Base-by-base conservation (phyloP, 2,329 filamentous ascomycete genomes). In the Aaosphaeria arxii region DNA sequence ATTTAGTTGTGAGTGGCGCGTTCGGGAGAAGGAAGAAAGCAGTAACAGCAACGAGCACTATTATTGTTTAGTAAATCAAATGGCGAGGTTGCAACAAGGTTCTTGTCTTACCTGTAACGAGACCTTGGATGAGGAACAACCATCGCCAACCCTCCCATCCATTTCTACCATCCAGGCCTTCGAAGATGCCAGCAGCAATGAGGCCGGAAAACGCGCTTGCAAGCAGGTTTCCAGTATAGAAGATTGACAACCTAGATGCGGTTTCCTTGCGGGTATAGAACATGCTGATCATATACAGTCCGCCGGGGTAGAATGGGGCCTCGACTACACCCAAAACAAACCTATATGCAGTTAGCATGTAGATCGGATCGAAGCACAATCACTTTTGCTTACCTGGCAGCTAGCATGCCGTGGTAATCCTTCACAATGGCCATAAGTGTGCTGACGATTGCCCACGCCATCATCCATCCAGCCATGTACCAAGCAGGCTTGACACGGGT, bases 41-140 rank as follows among this genome's bases (percentile, higher is more conserved):
- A 2, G 48, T 31, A 11, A 50, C 29, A 30, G 54, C 52, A 17
- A 51, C 49, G 32, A n/a, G 7, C 7, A 36, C 33, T 36, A 4
- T 36, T n/a, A 9, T 9, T 4, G 2, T 36, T 36, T 36, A 36
- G 33, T 36, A 4, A n/a, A n/a, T 3, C 33, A 3, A n/a, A 36
- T n/a, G n/a, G 33, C 2, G 4, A 36, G 17, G 17, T 24, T 24
- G 17, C 17, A 24, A 2, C 17, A 11, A 44, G 30, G 3, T 3
- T 2, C 3, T 3, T 24, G 17, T 24, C 52, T 17, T 39, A 57
- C 54, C 47, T 6, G 70, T 73, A 5, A 65, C 57, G 1, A 64
- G 50, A 4, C 70, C 71, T 53, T 74, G 70, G 6, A 74, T 68
- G 11, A 75, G 66, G 42, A 74, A 76, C 4, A 75, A 54, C 71